Conservation (phyloP, 192 early-diverging fungal species). For the Umbelopsis ramanniana region DNA sequence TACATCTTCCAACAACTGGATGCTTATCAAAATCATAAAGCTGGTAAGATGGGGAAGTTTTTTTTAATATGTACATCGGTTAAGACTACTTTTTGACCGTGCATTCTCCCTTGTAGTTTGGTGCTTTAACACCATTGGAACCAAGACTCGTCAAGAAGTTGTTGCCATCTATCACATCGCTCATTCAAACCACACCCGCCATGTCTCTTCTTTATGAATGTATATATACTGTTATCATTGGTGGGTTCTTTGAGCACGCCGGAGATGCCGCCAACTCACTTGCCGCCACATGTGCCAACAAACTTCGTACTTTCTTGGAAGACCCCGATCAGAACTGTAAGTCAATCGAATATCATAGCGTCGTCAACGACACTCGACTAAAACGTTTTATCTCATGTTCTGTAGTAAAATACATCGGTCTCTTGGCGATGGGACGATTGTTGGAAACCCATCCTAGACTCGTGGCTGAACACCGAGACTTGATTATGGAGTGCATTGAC, state of each 20-base stretch:
- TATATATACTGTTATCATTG: conserved; percentile 90
- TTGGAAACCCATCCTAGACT: conserved; percentile 83
- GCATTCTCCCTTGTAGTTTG: conserved; percentile 64
- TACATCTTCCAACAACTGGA: conserved; percentile 96
- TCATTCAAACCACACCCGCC: conserved; percentile 88
- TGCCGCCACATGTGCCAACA: conserved; percentile 81
- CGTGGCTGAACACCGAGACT: conserved; percentile 80
- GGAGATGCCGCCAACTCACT: conserved; percentile 62
- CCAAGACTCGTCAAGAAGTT: conserved; percentile 93
- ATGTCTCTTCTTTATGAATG: conserved; percentile 99
- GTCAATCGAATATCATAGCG: no score
- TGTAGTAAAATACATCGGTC: conserved; percentile 89
- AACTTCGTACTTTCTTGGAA: conserved; percentile 82
- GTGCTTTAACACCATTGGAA: conserved; percentile 88
- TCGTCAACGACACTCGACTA: no score
- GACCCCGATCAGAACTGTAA: conserved; percentile 91
- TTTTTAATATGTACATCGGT: no score
- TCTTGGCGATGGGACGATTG: conserved; percentile 84
- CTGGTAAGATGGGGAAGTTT: conserved; percentile 59
- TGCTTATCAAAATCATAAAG: conserved; percentile 99
- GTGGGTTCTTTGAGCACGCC: conserved; percentile 78
- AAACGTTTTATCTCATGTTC: neutral
- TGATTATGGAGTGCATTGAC: conserved; percentile 87
- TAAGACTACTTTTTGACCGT: no score
- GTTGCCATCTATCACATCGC: conserved; percentile 76